phyloP scores from a whole-genome alignment of 176 grass and related monocot genomes.

The Panicum miliaceum region DNA sequence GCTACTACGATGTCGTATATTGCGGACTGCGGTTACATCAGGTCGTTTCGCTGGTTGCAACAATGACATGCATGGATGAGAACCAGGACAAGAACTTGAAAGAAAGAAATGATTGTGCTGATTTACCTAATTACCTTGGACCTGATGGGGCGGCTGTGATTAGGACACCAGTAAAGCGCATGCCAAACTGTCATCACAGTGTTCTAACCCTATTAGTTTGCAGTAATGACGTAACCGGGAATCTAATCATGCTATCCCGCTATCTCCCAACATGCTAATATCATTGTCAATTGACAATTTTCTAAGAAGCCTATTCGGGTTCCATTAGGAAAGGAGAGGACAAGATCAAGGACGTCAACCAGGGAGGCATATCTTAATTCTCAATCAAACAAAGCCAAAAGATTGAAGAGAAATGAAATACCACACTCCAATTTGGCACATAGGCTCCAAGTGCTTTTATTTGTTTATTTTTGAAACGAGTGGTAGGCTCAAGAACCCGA shows the following conservation, averaged over 20 bases:
- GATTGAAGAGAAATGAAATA: constrained; percentile 8
- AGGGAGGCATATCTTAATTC: constrained; percentile 12
- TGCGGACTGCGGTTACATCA: constrained; percentile 26
- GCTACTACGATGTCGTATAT: constrained; percentile 23
- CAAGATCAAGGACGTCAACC: constrained; percentile 17
- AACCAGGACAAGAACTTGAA: constrained; percentile 27
- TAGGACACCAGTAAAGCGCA: constrained; percentile 33
- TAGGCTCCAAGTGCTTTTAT: neutral
- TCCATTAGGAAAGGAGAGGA: constrained; percentile 34
- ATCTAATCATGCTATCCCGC: constrained; percentile 37
- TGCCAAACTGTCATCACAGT: constrained; percentile 40
- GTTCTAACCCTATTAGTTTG: constrained; percentile 38
- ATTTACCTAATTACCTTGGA: constrained; percentile 36
- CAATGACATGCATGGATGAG: constrained; percentile 20
- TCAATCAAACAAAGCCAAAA: constrained; percentile 30
- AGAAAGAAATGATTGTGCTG: constrained; percentile 30
- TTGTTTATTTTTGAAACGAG: neutral
- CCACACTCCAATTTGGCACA: neutral
- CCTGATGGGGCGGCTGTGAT: constrained; percentile 37
- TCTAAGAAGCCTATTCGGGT: constrained; percentile 30
- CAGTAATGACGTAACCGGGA: constrained; percentile 36
- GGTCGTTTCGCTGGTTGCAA: constrained; percentile 36
- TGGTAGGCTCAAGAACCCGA: constrained; percentile 32
- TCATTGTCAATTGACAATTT: constrained; percentile 27
- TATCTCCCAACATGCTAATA: constrained; percentile 31